Evolutionary conservation across 2,329 filamentous ascomycete species (phyloP).

Genomic region (Botrytis squamosa): DNA sequence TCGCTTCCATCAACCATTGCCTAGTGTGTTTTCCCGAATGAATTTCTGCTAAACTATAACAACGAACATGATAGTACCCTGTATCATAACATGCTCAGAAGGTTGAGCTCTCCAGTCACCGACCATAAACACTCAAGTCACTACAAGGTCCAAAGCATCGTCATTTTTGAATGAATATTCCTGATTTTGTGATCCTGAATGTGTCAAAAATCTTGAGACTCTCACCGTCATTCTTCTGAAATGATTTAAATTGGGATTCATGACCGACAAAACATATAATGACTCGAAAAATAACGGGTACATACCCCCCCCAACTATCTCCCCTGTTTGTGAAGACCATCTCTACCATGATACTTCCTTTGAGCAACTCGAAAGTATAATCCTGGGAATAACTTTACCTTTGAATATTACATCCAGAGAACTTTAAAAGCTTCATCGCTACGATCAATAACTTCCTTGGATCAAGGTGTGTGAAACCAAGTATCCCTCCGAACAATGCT

Average conservation of each 20-base stretch:
- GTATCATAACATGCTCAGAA: no score
- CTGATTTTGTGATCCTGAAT: not conserved
- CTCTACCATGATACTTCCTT: not conserved
- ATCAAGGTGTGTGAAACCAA: not conserved
- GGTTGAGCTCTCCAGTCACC: not conserved
- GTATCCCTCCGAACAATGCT: no score
- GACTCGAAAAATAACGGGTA: not conserved
- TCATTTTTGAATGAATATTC: not conserved
- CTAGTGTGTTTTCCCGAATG: no score
- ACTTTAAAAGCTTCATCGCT: no score
- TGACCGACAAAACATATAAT: not conserved
- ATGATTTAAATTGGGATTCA: not conserved
- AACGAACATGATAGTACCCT: not conserved
- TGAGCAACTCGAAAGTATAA: not conserved
- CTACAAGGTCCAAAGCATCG: not conserved
- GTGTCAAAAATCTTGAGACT: not conserved
- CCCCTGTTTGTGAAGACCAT: not conserved
- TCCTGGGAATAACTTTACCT: not conserved
- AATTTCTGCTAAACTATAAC: not conserved
- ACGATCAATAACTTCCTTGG: not conserved
- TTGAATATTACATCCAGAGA: fast-evolving
- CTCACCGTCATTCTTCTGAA: not conserved
- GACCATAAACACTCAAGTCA: not conserved
- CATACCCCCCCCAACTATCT: not conserved
- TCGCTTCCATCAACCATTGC: no score